Base-by-base conservation (phyloP, 257 asterid genomes). In the Lycium barbarum region DNA sequence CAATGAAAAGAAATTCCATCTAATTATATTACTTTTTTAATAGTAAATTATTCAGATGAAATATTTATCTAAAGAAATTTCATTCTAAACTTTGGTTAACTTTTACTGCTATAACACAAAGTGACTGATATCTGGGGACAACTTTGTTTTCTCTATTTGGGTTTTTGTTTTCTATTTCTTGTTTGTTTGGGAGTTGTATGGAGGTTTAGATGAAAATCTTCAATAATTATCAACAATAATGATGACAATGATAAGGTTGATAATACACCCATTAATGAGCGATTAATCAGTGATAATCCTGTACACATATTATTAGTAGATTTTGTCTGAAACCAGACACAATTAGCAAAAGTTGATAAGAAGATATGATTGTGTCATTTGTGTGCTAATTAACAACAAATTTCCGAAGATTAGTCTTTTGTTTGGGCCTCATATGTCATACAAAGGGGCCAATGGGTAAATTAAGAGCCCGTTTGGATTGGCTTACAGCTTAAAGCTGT, bases 221-320 rank as follows among this genome's bases (percentile, higher is more conserved):
- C 81, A 76, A 51, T 73, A 73, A 20, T 73, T 73, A 20, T 73
- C 38, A 73, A 73, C 61, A 47, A 47, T 22, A 76, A 76, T 76
- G 63, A 76, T 76, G 58, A 76, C 63, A 74, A 74, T 74, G 59
- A 74, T 51, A 76, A 76, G 62, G 81, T 51, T 76, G 81, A 76
- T 22, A 51, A 26, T 76, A 53, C 63, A 51, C 22, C 62, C 11
- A 14, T 76, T 76, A 74, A 74, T 49, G 81, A 49, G 10, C 6
- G n/a, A 74, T 22, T 74, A 74, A 22, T 49, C 58, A 51, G 47
- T 26, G 63, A 76, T 76, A 26, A 51, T 51, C 22, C 20, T 51
- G 81, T 76, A 6, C 45, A 45, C 17, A 76, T 76, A 51, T 76
- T 76, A 76, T 26, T 51, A 51, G 81, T 76, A 3, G 63, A 51